Base-by-base conservation (phyloP, 1,284 basidiomycete species). In the Phellopilus nigrolimitatus region DNA sequence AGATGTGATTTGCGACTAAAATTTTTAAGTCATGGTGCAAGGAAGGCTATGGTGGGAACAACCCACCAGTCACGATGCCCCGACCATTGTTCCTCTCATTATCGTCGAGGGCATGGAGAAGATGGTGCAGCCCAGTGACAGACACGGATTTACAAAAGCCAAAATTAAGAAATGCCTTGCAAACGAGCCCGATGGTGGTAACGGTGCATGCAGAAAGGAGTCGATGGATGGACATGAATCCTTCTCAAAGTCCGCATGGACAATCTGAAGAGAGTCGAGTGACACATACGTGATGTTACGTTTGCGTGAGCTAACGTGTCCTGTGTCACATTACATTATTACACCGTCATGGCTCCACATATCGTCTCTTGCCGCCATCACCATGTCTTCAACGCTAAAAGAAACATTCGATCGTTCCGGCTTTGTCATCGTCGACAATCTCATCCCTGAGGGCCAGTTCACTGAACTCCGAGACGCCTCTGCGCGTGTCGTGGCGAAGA, bases 1-100 rank as follows among this genome's bases (percentile, higher is more conserved):
- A 95, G 51, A 94, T 84, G 64, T 97, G 93, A 66, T 97, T 97
- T 47, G 84, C 82, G 42, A 95, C 91, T 95, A 61, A 10, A 39
- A n/a, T n/a, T n/a, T n/a, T n/a, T n/a, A n/a, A n/a, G n/a, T n/a
- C n/a, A n/a, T n/a, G 43, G 41, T 22, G 42, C 61, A 28, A 59
- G 54, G 17, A 34, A 21, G 5, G 17, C n/a, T 17, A 25, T 15
- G 6, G 15, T 40, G 43, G 44, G 27, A 52, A 49, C 50, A 6
- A 68, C 78, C 53, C 59, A 93, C 91, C 79, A 21, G 92, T 95
- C 10, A 95, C 65, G 25, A 95, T 67, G 21, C 91, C 91, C 54
- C 80, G 76, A 3, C 83, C 79, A 24, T 64, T 57, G 27, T 68
- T 63, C 49, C 74, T 70, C 52, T 73, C 69, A 21, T 69, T 62